Evolutionary conservation across 352 stramenopile genomes (phyloP).

Genomic region (Phytophthora europaea): DNA sequence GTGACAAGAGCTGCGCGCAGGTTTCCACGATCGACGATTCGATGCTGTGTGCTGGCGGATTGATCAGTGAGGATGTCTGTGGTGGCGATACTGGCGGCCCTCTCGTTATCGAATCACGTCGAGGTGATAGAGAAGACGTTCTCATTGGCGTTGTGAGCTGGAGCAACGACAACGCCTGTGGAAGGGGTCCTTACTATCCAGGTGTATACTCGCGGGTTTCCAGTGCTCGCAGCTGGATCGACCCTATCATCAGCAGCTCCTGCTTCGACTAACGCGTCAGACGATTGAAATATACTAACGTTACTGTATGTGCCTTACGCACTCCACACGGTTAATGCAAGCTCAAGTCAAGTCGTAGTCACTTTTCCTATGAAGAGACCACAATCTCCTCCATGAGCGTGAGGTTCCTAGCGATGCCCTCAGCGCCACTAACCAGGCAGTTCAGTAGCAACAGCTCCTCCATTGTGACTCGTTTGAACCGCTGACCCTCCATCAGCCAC

Average conservation of each 20-base stretch:
- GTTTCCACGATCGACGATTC: slow-evolving; percentile 23
- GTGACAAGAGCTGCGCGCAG: slow-evolving; percentile 38
- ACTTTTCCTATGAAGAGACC: slow-evolving; percentile 54
- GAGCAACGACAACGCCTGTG: slow-evolving; percentile 46
- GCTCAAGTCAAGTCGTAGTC: neutral
- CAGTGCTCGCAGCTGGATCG: neutral
- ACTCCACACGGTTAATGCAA: slow-evolving; percentile 1
- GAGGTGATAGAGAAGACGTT: slow-evolving; percentile 12
- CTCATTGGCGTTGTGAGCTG: slow-evolving; percentile 61
- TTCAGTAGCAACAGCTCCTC: slow-evolving; percentile 86
- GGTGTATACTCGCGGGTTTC: slow-evolving; percentile 60
- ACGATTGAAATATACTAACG: neutral
- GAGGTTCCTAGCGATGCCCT: slow-evolving; percentile 78
- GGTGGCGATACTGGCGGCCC: slow-evolving; percentile 58
- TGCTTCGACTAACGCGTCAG: neutral
- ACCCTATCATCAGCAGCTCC: neutral
- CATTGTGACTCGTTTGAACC: slow-evolving; percentile 83
- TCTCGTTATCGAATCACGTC: slow-evolving; percentile 26
- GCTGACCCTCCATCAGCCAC: slow-evolving; percentile 81
- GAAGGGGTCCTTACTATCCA: slow-evolving; percentile 38
- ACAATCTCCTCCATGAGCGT: slow-evolving; percentile 84
- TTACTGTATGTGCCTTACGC: slow-evolving; percentile 13
- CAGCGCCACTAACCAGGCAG: slow-evolving; percentile 84
- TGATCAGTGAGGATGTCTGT: slow-evolving; percentile 47
- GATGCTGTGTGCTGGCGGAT: slow-evolving; percentile 57